A percentile compares a stretch with the other conserved stretches of the same genome.
Evolutionary conservation across 2,329 filamentous ascomycete genomes (phyloP).

Genomic region (Colletotrichum sublineola): DNA sequence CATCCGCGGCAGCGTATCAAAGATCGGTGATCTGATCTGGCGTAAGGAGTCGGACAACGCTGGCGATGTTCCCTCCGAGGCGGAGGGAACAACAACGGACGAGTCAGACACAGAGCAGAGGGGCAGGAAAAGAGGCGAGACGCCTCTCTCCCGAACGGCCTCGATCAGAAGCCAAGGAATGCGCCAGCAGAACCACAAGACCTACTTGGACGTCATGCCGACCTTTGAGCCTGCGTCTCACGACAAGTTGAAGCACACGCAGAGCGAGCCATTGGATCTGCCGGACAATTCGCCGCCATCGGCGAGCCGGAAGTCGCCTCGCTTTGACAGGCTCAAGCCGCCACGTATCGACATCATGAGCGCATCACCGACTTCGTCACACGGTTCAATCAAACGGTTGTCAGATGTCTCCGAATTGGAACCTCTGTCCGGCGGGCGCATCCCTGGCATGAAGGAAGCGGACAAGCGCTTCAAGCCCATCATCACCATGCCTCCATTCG

Average conservation of each 20-base stretch:
- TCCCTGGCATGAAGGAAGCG: constrained; percentile 49
- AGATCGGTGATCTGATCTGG: constrained; percentile 70
- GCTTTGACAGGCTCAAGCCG: constrained; percentile 63
- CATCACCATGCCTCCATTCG: constrained; percentile 47
- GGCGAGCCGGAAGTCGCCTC: constrained; percentile 57
- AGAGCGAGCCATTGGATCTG: constrained; percentile 16
- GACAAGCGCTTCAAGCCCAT: constrained; percentile 55
- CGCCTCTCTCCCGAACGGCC: constrained; percentile 39
- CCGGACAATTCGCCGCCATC: constrained; percentile 41
- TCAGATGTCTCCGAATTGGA: constrained; percentile 58
- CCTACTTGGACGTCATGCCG: constrained; percentile 67
- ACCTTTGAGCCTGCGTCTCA: constrained; percentile 57
- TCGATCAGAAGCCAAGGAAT: constrained; percentile 45
- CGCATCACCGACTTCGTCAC: constrained; percentile 55
- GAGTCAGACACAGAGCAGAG: constrained; percentile 63
- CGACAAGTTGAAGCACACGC: constrained; percentile 31
- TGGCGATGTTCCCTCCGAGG: constrained; percentile 47
- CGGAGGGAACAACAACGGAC: constrained; percentile 59
- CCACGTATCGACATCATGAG: constrained; percentile 62
- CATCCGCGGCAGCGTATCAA: constrained; percentile 71
- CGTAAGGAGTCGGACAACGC: constrained; percentile 60
- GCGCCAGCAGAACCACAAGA: constrained; percentile 53
- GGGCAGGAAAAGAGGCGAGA: constrained; percentile 54
- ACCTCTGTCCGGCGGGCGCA: constrained; percentile 48
- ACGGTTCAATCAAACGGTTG: constrained; percentile 47